Percentiles rank a stretch among this genome's conserved stretches.
Conservation (phyloP, 73 alveolate species). For the Effrenium voratum region DNA sequence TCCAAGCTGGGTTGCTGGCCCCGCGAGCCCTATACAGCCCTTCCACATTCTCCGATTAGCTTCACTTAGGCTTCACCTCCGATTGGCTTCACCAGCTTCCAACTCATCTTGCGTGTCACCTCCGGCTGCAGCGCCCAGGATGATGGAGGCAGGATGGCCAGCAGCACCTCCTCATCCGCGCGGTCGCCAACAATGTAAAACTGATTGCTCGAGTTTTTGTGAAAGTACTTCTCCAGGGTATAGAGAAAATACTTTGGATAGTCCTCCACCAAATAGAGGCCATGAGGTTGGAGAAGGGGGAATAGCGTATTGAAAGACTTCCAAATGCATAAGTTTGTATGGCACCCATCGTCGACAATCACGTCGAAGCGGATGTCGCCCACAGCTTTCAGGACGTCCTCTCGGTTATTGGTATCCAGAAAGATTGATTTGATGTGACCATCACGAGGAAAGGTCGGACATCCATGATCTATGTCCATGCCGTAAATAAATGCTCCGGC, state of each 20-base stretch:
- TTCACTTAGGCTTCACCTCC: no score
- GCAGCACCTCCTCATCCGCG: slow-evolving; percentile 8
- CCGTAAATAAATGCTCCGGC: background rate
- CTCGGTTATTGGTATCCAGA: background rate
- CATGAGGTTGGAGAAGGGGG: background rate
- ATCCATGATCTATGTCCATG: slow-evolving; percentile 13
- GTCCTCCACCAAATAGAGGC: slow-evolving; percentile 38
- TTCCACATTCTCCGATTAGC: no score
- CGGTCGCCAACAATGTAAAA: no score
- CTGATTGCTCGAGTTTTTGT: background rate
- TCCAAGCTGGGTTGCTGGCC: no score
- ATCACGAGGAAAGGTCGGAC: slow-evolving; percentile 35
- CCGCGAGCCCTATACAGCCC: no score
- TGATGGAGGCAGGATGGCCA: background rate
- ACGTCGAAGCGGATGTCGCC: background rate
- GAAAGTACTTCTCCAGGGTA: no score
- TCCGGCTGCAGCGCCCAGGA: slow-evolving; percentile 20
- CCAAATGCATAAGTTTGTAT: slow-evolving; percentile 33
- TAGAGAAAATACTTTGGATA: background rate
- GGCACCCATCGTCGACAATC: slow-evolving; percentile 46
- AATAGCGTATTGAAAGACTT: background rate
- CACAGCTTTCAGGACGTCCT: background rate
- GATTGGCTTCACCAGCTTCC: no score
- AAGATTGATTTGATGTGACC: slow-evolving; percentile 18
- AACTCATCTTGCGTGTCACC: background rate